Conservation (phyloP, 306 rosid species). For the Vigna unguiculata region DNA sequence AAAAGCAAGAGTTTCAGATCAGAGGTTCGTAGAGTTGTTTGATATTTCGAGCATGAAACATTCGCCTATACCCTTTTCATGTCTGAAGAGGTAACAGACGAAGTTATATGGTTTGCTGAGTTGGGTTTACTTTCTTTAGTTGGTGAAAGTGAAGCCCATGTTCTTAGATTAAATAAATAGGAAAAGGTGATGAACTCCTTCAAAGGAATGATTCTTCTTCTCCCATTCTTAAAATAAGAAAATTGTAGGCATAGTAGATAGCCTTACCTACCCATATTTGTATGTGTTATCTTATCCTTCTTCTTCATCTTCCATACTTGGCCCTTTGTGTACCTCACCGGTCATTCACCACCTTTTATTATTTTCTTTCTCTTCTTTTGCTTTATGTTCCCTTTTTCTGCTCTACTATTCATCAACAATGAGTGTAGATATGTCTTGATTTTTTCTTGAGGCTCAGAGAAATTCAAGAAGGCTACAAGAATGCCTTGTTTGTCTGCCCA, state of each 20-base stretch:
- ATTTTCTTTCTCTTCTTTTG: constrained; percentile 8
- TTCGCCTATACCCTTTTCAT: constrained; percentile 74
- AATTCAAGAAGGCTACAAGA: constrained; percentile 52
- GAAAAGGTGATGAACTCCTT: constrained; percentile 67
- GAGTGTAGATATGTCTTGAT: constrained; percentile 52
- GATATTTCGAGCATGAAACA: constrained; percentile 85
- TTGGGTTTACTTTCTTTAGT: constrained; percentile 50
- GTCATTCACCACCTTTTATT: neutral
- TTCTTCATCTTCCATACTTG: constrained; percentile 9
- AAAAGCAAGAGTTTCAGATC: constrained; percentile 95
- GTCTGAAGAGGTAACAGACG: constrained; percentile 59
- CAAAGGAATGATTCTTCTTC: constrained; percentile 56
- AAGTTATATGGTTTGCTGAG: constrained; percentile 38
- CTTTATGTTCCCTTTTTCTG: constrained; percentile 40
- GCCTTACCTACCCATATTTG: constrained; percentile 29
- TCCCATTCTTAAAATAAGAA: constrained; percentile 45
- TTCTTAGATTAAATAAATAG: constrained; percentile 52
- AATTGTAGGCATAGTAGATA: constrained; percentile 16
- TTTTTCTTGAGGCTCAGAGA: constrained; percentile 48
- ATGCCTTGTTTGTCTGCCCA: constrained; percentile 36
- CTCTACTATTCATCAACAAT: constrained; percentile 45
- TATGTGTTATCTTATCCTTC: neutral
- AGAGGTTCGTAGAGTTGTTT: constrained; percentile 91
- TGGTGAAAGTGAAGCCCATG: constrained; percentile 50
- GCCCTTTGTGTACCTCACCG: constrained; percentile 19